phyloP scores from a whole-genome alignment of 164 flowering plant genomes.

The Vitis rotundifolia region DNA sequence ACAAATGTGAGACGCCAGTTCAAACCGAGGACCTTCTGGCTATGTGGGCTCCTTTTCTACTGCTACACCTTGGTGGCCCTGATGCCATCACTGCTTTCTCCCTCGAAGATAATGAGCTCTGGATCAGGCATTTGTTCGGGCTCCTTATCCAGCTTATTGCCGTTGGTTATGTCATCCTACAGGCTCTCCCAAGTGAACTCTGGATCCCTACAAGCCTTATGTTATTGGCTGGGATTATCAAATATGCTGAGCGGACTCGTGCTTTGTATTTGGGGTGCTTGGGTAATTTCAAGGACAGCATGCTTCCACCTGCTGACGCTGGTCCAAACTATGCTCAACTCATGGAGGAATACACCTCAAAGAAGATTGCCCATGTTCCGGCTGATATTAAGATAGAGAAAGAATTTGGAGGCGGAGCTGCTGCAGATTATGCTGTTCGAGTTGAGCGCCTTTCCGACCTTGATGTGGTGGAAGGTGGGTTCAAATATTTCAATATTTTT shows the following conservation, averaged over 20 bases:
- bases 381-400: background rate
- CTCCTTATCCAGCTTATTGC: constrained; percentile 28
- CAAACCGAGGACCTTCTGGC: constrained; percentile 25
- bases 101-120: constrained; percentile 59
- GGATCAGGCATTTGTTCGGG: constrained; percentile 44
- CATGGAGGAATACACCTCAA: constrained; percentile 42
- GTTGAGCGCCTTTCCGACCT: background rate
- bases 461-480: constrained; percentile 29
- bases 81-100: constrained; percentile 64
- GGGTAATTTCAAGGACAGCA: constrained; percentile 23
- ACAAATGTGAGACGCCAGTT: background rate
- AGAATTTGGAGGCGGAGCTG: constrained; percentile 15
- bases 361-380: constrained; percentile 33
- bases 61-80: constrained; percentile 65
- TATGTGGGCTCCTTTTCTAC: constrained; percentile 64
- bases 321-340: constrained; percentile 47
- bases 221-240: constrained; percentile 39
- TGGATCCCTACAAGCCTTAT: constrained; percentile 31
- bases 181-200: constrained; percentile 26
- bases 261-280: constrained; percentile 38
- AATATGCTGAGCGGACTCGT: constrained; percentile 38
- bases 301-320: constrained; percentile 28
- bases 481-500: constrained; percentile 27
- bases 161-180: constrained; percentile 33
- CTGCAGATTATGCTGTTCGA: background rate